Conservation (phyloP, 257 asterid genomes). For the Lantana camara region DNA sequence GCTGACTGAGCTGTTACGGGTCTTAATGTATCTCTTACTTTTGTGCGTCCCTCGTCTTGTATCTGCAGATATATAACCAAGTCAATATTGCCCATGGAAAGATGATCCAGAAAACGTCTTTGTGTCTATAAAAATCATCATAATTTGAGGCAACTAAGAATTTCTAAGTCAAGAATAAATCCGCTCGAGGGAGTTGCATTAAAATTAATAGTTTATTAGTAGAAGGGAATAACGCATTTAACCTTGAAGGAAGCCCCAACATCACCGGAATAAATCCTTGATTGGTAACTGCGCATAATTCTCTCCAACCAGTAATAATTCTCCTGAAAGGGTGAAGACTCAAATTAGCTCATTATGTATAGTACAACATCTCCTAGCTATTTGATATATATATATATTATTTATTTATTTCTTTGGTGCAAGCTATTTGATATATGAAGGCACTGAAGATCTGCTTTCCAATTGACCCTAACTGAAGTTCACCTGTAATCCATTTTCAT, state of each 20-base stretch:
- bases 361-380: no score
- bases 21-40: conserved; percentile 60
- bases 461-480: conserved; percentile 23
- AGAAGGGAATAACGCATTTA: conserved; percentile 24
- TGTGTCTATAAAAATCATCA: not conserved
- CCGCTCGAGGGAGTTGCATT: conserved; percentile 20
- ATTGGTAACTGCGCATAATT: conserved; percentile 89
- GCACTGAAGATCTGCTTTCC: conserved; percentile 18
- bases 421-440: conserved; percentile 13
- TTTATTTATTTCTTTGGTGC: not conserved
- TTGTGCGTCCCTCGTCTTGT: conserved; percentile 75
- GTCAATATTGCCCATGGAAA: conserved; percentile 7
- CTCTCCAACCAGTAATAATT: conserved; percentile 87
- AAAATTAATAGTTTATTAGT: not conserved
- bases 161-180: not conserved
- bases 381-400: no score
- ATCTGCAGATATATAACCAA: conserved; percentile 50
- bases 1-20: conserved; percentile 78
- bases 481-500: conserved; percentile 96
- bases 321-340: conserved; percentile 58
- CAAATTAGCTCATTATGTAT: conserved; percentile 40
- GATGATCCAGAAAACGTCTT: not conserved
- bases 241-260: conserved; percentile 83
- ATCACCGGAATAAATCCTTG: conserved; percentile 85
- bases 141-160: not conserved